phyloP scores from a whole-genome alignment of 306 rosid species.

The Chamaecrista fasciculata region DNA sequence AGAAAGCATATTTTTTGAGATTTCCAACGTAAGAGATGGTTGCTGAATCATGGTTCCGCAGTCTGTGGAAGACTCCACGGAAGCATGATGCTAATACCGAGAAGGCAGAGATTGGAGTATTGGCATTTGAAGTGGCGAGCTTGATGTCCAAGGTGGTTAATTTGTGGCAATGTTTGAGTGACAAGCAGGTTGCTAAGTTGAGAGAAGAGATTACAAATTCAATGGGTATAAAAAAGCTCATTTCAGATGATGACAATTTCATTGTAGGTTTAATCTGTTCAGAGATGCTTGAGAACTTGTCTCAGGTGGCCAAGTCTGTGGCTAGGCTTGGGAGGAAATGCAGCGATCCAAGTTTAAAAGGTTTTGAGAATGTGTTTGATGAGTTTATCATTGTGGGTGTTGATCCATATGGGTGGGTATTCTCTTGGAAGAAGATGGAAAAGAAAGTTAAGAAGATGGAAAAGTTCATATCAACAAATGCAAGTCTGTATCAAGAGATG shows the following conservation, averaged over 20 bases:
- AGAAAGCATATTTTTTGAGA: slow-evolving; percentile 32
- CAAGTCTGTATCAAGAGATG: slow-evolving; percentile 90
- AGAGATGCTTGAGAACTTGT: slow-evolving; percentile 71
- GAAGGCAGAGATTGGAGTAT: slow-evolving; percentile 72
- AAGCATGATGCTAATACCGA: slow-evolving; percentile 55
- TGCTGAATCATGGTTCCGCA: slow-evolving; percentile 81
- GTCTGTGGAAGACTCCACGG: slow-evolving; percentile 71
- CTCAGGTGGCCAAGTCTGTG: slow-evolving; percentile 74
- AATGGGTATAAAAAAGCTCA: slow-evolving; percentile 70
- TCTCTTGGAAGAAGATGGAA: slow-evolving; percentile 77
- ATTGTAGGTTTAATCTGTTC: slow-evolving; percentile 59
- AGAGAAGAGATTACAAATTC: slow-evolving; percentile 79
- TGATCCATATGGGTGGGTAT: slow-evolving; percentile 72
- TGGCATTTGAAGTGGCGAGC: slow-evolving; percentile 94
- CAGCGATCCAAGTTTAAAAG: slow-evolving; percentile 66
- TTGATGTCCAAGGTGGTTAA: slow-evolving; percentile 91
- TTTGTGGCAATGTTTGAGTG: slow-evolving; percentile 80
- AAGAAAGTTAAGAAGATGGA: slow-evolving; percentile 88
- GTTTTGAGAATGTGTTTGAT: slow-evolving; percentile 55
- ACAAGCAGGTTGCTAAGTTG: slow-evolving; percentile 68
- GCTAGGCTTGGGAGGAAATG: slow-evolving; percentile 84
- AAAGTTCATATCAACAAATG: slow-evolving; percentile 68
- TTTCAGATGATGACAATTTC: slow-evolving; percentile 73
- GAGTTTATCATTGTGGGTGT: slow-evolving; percentile 50
- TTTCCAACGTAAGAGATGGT: slow-evolving; percentile 59